Evolutionary conservation across 2,329 filamentous ascomycete genomes (phyloP), one percentile per base, ranked within the genome.

Genomic region (Microsporum ferrugineum): DNA sequence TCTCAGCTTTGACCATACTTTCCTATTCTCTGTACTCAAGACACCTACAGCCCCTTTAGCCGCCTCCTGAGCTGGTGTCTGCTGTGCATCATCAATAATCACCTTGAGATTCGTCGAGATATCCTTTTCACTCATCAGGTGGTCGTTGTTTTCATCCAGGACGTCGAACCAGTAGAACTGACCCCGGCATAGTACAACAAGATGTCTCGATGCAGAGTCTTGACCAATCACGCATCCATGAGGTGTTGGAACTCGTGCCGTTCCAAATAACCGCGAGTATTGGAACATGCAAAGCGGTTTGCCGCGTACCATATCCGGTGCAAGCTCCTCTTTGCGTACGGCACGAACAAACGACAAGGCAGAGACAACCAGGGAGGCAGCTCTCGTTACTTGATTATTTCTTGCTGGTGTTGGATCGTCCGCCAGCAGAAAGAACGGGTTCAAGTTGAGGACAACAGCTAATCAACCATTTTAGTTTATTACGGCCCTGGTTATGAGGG

Each of bases 121-220:
- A 69, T 99, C 94, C 72, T 89, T 92, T 74, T 97, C 94, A 0
- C 87, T 91, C 92, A 97, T 97, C 75, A 99, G 96, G 61, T 95
- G 78, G 72, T 99, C 94, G 5, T 88, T 88, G 73, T 96, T 95
- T 66, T 92, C 87, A 68, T 99, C 94, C 17, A 99, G 79, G 1
- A 96, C 91, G 73, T 99, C 94, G 68, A 99, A 99, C 92, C 92
- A 97, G 75, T 99, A 99, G 70, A 97, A 91, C 67, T 99, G 94
- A 1, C 94, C 94, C 65, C 92, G 89, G 71, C 90, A 95, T 75
- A 97, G 82, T 49, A 97, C 90, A 7, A 96, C 88, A 41, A 99
- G 80, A 72, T 99, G 94, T 76, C 91, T 95, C 2, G 92, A 89
- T n/a, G 86, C 84, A 0, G 91, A 88, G 69, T 97, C 91, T 71